These are phyloP conservation scores for Zelonia costaricensis DNA, from an alignment of 208 protist species.

Conservation along the genomic window DNA sequence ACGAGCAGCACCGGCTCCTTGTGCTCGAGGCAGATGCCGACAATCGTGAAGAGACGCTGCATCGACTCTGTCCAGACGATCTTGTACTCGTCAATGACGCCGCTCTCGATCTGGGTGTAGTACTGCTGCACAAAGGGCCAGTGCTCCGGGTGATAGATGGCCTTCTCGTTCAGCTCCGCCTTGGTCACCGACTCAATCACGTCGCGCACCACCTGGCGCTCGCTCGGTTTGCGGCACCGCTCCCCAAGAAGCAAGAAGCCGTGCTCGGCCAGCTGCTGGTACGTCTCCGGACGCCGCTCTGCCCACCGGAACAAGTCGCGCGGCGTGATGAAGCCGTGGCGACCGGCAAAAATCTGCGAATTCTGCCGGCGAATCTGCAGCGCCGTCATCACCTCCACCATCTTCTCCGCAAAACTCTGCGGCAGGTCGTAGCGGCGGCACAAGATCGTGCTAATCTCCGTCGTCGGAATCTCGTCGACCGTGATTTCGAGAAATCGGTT, in stretches of 20 bases:
- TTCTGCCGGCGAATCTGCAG: conserved; percentile 93
- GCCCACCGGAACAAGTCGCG: conserved; percentile 99
- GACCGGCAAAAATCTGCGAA: conserved; percentile 98
- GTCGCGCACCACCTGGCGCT: conserved; percentile 95
- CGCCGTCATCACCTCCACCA: conserved; percentile 96
- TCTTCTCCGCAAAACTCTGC: conserved; percentile 90
- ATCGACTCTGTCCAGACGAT: conserved; percentile 98
- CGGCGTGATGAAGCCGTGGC: conserved; percentile 99
- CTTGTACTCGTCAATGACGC: conserved; percentile 77
- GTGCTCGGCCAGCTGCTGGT: conserved; percentile 95
- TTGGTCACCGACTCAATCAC: conserved; percentile 86
- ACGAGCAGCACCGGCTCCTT: conserved; percentile 98
- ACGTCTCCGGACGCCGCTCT: conserved; percentile 87
- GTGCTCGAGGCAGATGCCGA: conserved; percentile 94
- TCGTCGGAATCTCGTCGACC: conserved; percentile 98
- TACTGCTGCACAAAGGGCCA: conserved; percentile 85
- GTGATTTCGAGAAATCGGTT: conserved; percentile 99
- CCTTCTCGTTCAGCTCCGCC: conserved; percentile 66
- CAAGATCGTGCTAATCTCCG: conserved; percentile 98
- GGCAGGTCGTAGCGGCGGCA: conserved; percentile 94
- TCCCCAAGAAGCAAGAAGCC: conserved; percentile 99
- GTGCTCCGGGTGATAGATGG: conserved; percentile 72
- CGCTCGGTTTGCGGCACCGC: conserved; percentile 93
- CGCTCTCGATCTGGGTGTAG: conserved; percentile 64
- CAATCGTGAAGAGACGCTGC: conserved; percentile 96